Evolutionary conservation across 345 rosid species (phyloP).

Genomic region (Camelina hispida): DNA sequence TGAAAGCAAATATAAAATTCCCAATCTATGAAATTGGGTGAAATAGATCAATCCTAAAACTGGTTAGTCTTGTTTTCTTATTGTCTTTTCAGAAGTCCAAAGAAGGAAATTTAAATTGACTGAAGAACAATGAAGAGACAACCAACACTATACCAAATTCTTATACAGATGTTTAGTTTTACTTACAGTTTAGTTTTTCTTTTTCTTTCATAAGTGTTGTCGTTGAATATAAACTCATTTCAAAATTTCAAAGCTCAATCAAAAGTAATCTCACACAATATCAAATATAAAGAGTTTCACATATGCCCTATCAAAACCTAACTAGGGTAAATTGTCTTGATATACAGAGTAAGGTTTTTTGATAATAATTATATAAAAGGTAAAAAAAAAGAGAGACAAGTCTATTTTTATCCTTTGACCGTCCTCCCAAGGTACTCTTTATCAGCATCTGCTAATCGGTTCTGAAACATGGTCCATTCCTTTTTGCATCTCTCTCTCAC

Average conservation of each 20-base stretch:
- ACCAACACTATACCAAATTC: conserved; percentile 2
- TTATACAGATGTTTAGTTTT: neutral
- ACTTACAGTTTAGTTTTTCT: neutral
- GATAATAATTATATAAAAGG: neutral
- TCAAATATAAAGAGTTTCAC: conserved; percentile 18
- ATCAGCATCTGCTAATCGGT: conserved; percentile 71
- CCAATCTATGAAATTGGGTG: neutral
- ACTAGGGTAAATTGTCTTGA: conserved; percentile 16
- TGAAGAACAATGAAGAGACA: neutral
- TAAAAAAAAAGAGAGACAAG: neutral
- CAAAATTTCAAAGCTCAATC: neutral
- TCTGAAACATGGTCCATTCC: conserved; percentile 82
- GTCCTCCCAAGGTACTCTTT: conserved; percentile 49
- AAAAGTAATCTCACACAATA: conserved; percentile 9
- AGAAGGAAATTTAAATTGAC: conserved; percentile 6
- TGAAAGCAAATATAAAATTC: conserved; percentile 3
- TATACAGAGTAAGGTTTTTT: conserved; percentile 20
- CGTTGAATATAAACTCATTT: neutral
- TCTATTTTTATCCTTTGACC: neutral
- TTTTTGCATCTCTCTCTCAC: conserved; percentile 77
- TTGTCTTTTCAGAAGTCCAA: conserved; percentile 1
- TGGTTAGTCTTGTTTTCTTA: conserved; percentile 13
- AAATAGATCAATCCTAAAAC: conserved; percentile 11
- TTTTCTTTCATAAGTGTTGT: too few relatives aligned
- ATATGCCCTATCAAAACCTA: conserved; percentile 28